Percentiles rank a stretch among this genome's conserved stretches.
Evolutionary conservation across 164 flowering plant genomes (phyloP).

Genomic region (Stephania japonica): DNA sequence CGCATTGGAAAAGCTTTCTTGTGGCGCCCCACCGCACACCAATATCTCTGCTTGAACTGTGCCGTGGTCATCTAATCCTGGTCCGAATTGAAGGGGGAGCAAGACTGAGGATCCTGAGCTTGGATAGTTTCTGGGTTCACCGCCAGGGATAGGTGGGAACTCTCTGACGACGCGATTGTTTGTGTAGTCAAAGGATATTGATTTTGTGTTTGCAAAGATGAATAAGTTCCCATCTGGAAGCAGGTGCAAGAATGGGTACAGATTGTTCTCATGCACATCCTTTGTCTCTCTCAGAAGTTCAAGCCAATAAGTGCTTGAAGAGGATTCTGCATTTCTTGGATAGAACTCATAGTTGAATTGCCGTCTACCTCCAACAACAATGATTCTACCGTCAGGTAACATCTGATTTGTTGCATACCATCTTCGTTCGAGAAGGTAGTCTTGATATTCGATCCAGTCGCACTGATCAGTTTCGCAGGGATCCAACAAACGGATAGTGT

Average conservation of each 20-base stretch:
- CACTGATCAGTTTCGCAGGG: slow-evolving; percentile 35
- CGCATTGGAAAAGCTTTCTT: slow-evolving; percentile 31
- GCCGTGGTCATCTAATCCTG: not conserved
- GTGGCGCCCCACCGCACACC: slow-evolving; percentile 75
- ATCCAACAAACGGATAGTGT: slow-evolving; percentile 40
- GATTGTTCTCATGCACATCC: slow-evolving; percentile 56
- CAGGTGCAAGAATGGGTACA: slow-evolving; percentile 80
- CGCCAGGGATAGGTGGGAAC: slow-evolving; percentile 56
- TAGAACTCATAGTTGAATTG: slow-evolving; percentile 63
- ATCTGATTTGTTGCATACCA: slow-evolving; percentile 77
- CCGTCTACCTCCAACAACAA: slow-evolving; percentile 68
- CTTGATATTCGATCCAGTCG: slow-evolving; percentile 61
- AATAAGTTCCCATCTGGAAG: slow-evolving; percentile 66
- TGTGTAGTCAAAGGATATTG: slow-evolving; percentile 48
- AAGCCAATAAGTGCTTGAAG: slow-evolving; percentile 15
- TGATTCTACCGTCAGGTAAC: slow-evolving; percentile 67
- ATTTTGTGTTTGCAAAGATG: slow-evolving; percentile 62
- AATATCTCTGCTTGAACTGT: slow-evolving; percentile 39
- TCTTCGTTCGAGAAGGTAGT: slow-evolving; percentile 29
- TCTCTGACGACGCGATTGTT: slow-evolving; percentile 32
- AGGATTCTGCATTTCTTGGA: slow-evolving; percentile 28
- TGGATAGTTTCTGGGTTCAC: slow-evolving; percentile 57
- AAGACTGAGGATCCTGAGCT: slow-evolving; percentile 77
- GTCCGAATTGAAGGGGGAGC: slow-evolving; percentile 42
- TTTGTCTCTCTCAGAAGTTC: slow-evolving; percentile 44